Base-by-base conservation (phyloP, 371 early-diverging fungal genomes). In the Mortierella sp. region DNA sequence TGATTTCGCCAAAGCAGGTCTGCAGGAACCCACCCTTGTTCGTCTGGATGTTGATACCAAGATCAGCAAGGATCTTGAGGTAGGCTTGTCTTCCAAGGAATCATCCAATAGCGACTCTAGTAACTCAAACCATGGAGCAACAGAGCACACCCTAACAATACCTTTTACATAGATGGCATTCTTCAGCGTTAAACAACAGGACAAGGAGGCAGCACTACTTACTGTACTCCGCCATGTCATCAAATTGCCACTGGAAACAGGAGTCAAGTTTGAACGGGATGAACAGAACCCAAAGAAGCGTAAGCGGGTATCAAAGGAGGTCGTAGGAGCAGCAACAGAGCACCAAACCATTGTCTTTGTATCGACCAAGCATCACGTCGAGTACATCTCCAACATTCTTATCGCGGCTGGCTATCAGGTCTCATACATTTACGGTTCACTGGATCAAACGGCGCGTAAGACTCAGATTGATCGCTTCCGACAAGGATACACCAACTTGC, bases 361-460 rank as follows among this genome's bases (percentile, higher is more conserved):
- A 2, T 89, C 97, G 16, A 98, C 98, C 17, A 97, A 96, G 79
- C 97, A 98, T 80, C 95, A 96, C 67, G 99, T 98, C 60, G 98
- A 97, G 78, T 97, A 96, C 79, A 66, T 97, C 29, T 85, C 92
- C 39, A 85, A 84, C 53, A 78, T 98, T 16, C 74, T 97, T 43
- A 79, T 65, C 6, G 67, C 79, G 22, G 86, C 89, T 8, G 95
- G 96, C 6, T 92, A 94, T 50, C 79, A 83, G 29, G 86, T 85
- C 16, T 92, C 96, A 19, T 94, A 93, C 79, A 92, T 98, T 25
- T 96, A 97, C 78, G 98, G 99, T 52, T 88, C 97, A 8, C 82
- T 98, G 8, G 98, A 98, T 67, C 99, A 97, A 77, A 86, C 92
- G 0, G 96, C 95, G 12, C 90, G 99, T 69, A 92, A 88, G 60